phyloP scores from a whole-genome alignment of 148 eudicot genomes.

The Vaccinium corymbosum region DNA sequence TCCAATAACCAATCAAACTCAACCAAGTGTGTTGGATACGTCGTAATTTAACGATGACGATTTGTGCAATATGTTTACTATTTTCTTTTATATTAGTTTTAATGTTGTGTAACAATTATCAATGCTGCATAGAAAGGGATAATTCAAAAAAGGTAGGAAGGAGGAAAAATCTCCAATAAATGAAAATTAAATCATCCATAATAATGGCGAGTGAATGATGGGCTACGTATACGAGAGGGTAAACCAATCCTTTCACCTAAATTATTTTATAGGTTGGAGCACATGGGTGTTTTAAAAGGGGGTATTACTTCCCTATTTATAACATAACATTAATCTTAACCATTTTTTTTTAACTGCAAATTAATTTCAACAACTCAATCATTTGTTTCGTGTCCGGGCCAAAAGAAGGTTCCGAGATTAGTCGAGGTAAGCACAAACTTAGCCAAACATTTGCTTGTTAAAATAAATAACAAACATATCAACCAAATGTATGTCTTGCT shows the following conservation, averaged over 20 bases:
- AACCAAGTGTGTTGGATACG: neutral
- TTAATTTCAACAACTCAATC: neutral
- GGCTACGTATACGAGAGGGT: neutral
- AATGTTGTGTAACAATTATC: neutral
- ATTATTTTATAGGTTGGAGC: neutral
- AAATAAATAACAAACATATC: neutral
- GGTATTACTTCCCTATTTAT: too few species aligned
- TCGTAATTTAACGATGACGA: neutral
- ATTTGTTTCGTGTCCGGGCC: neutral
- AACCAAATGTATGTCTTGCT: neutral
- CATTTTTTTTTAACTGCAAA: too few species aligned
- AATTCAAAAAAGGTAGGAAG: neutral
- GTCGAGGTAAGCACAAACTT: too few species aligned
- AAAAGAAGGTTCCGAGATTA: too few species aligned
- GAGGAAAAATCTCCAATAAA: neutral
- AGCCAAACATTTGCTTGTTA: too few species aligned
- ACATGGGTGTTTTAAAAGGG: neutral
- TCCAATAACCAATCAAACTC: neutral
- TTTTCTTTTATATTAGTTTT: too few species aligned
- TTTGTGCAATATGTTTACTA: too few species aligned
- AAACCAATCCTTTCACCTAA: neutral
- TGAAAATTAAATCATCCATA: neutral
- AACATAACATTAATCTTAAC: neutral
- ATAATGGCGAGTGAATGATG: neutral
- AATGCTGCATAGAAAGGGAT: neutral